phyloP scores from a whole-genome alignment of 495 filamentous ascomycete species.

The Daldinia bambusicola region DNA sequence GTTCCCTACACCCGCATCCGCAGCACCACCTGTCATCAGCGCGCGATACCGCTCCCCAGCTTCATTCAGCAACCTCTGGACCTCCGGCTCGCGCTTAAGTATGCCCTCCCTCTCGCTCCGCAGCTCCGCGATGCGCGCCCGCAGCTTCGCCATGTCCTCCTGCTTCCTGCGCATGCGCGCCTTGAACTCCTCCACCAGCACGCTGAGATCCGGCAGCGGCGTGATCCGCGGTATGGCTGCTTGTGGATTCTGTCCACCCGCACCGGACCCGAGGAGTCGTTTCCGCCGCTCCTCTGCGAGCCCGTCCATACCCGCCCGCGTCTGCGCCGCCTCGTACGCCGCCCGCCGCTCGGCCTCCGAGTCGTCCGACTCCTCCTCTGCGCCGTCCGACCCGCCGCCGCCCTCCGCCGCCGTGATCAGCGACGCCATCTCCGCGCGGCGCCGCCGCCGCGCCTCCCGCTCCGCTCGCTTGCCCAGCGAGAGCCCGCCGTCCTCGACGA shows the following conservation, averaged over 20 bases:
- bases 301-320: constrained; percentile 80
- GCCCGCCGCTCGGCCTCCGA: constrained; percentile 81
- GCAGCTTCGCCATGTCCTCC: constrained; percentile 45
- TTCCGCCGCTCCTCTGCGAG: constrained; percentile 52
- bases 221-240: constrained; percentile 61
- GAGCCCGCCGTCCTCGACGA: constrained; percentile 83
- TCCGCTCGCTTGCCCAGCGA: constrained; percentile 83
- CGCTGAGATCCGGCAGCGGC: constrained; percentile 64
- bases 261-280: constrained; percentile 6
- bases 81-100: constrained; percentile 76
- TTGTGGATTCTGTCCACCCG: constrained; percentile 7
- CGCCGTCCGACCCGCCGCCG: constrained; percentile 58
- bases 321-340: constrained; percentile 91
- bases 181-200: constrained; percentile 60
- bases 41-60: constrained; percentile 78
- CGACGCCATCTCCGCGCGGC: constrained; percentile 81
- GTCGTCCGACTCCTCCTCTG: constrained; percentile 67
- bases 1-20: constrained; percentile 6
- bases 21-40: constrained; percentile 46
- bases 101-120: constrained; percentile 66
- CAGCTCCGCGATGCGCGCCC: constrained; percentile 48
- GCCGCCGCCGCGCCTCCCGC: constrained; percentile 71
- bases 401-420: constrained; percentile 85
- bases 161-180: constrained; percentile 51
- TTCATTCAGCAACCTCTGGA: constrained; percentile 83